Evolutionary conservation across 768 basidiomycete genomes (phyloP).

Genomic region (Xerocomus brunneocitrinus): DNA sequence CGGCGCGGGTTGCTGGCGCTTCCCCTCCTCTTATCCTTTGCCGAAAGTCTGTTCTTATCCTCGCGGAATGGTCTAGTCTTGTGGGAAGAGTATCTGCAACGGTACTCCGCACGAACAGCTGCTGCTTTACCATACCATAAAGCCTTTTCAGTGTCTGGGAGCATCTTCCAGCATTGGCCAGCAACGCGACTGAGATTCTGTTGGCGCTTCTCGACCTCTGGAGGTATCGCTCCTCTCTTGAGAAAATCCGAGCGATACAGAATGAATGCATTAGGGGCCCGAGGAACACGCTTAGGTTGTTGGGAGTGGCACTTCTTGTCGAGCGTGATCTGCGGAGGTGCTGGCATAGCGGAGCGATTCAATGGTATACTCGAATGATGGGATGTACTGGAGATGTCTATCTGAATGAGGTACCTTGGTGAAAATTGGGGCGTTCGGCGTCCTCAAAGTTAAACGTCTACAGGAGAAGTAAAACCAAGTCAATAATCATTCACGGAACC

Average conservation of each 20-base stretch:
- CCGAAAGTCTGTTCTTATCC: conserved; percentile 5
- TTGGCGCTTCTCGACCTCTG: conserved; percentile 46
- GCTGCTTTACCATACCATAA: conserved; percentile 35
- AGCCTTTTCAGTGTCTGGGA: conserved; percentile 32
- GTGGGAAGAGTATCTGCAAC: conserved; percentile 26
- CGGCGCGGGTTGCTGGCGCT: conserved; percentile 31
- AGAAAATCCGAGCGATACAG: conserved; percentile 52
- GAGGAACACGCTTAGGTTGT: conserved; percentile 34
- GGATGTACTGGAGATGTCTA: not conserved
- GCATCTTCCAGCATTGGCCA: conserved; percentile 49
- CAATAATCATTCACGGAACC: not conserved
- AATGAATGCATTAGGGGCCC: conserved; percentile 56
- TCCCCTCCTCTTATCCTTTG: conserved; percentile 32
- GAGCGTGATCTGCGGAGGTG: conserved; percentile 3
- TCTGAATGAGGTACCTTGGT: not conserved
- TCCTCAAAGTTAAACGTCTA: not conserved
- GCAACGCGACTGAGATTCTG: conserved; percentile 52
- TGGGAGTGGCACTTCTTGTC: conserved; percentile 1
- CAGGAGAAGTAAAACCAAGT: not conserved
- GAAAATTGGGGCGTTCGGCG: not conserved
- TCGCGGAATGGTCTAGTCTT: conserved; percentile 27
- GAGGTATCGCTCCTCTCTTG: conserved; percentile 38
- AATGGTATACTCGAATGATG: not conserved
- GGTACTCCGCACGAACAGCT: conserved; percentile 25
- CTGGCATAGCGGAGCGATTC: conserved; percentile 1